Percentiles rank a stretch among this genome's conserved stretches.
These are phyloP conservation scores for Colletotrichum karsti DNA, from an alignment of 2,329 filamentous ascomycete genomes.

Conservation along the genomic window DNA sequence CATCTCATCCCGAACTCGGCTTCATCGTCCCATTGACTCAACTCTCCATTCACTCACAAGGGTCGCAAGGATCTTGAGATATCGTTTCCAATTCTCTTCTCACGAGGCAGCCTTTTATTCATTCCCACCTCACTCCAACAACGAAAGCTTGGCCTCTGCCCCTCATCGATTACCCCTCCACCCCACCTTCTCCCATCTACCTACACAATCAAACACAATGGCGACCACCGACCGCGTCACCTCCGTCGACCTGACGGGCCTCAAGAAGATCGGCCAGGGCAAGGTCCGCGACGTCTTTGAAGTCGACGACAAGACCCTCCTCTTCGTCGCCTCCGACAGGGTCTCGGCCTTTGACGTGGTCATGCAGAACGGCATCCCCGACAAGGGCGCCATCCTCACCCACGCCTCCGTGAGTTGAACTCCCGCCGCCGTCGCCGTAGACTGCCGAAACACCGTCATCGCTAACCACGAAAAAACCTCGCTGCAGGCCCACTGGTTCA, in stretches of 20 bases:
- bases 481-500: conserved; percentile 60
- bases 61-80: not conserved
- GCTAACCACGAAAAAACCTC: not conserved
- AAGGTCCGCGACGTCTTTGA: conserved; percentile 88
- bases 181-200: not conserved
- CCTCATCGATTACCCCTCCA: conserved; percentile 18
- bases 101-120: not conserved
- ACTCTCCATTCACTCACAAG: not conserved
- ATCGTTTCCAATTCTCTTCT: not conserved
- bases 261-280: conserved; percentile 43
- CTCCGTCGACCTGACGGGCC: conserved; percentile 26
- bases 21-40: conserved; percentile 14
- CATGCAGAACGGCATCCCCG: conserved; percentile 72
- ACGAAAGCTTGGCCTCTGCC: not conserved
- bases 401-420: conserved; percentile 38
- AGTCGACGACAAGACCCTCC: conserved; percentile 74
- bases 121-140: not conserved
- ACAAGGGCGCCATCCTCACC: conserved; percentile 63
- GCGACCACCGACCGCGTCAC: conserved; percentile 19
- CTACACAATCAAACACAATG: conserved; percentile 2
- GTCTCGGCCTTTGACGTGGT: conserved; percentile 97
- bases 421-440: not conserved
- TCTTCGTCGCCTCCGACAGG: conserved; percentile 88
- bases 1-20: conserved; percentile 16
- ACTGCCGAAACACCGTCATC: not conserved